Base-by-base conservation (phyloP, 306 rosid species). In the Geum urbanum region DNA sequence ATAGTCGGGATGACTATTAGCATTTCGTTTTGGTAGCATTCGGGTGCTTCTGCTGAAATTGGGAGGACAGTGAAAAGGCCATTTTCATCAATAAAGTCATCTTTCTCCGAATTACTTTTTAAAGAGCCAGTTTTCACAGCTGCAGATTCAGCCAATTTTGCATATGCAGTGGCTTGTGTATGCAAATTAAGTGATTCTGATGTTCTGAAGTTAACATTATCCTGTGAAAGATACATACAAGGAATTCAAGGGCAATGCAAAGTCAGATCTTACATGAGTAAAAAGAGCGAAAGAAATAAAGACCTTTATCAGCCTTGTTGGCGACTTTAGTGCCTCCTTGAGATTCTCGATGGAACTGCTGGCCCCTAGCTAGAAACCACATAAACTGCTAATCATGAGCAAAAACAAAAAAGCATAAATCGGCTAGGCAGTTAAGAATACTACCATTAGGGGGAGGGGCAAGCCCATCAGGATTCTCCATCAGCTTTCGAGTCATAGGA, bases 11-110 rank as follows among this genome's bases (percentile, higher is more conserved):
- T 40, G 40, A 71, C 16, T 32, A 57, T 80, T 81, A 92, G 97
- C 97, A 27, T 81, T 74, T 22, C 84, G 87, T 60, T 84, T 85
- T 52, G 97, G 92, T 60, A 90, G 71, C 69, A 92, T 46, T 75
- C 94, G 91, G 10, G 90, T 24, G 24, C 63, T 79, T 92, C 96
- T 56, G 96, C 98, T 24, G 96, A 92, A 56, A 92, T 67, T 20
- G 98, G 98, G 46, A 90, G 68, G 66, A 90, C 74, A 1, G 73
- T 7, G 11, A 78, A 74, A 71, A 79, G 81, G 44, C 78, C 81
- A 16, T 27, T 57, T 67, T 80, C 86, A 58, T 81, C 83, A 53
- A 72, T 54, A 35, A 57, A 69, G 67, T 74, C 74, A 55, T 65
- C 81, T 6, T 61, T 76, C 57, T 73, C 86, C 66, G 69, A 44